Base-by-base conservation (phyloP, 257 asterid species). In the Nicotiana otophora region DNA sequence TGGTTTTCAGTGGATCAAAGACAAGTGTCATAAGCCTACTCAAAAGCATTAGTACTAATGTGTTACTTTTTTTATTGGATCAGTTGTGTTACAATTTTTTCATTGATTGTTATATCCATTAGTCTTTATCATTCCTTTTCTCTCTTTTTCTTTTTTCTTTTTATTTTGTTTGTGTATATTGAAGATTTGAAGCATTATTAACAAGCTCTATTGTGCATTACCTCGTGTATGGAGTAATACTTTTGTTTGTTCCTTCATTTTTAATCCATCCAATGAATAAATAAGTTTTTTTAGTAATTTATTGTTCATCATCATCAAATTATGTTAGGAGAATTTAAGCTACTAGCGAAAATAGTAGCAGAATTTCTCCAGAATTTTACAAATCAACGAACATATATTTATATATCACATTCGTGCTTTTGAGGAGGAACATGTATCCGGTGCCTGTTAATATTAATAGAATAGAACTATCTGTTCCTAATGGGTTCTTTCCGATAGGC, bases 1-100 rank as follows among this genome's bases (percentile, higher is more conserved):
- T 60, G 96, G 97, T 19, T 34, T 93, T 62, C 89, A 88, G 10
- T 92, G 98, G 99, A 88, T 93, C 86, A 95, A 95, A 54, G 88
- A 83, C 23, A 95, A 92, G 89, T 91, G 88, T 77, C 91, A 90
- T 0, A 91, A 88, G 86, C 88, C 91, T 48, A 85, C 90, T 26
- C 88, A 89, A 23, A 90, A 91, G 30, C 83, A 84, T 79, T 86
- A 86, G 84, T 16, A 60, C 5, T 10, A 11, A 0, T 39, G 26
- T 23, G 26, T 23, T 23, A 5, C 1, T 39, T 39, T 39, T 16
- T 14, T 3, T 11, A 14, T 31, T 51, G 19, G 60, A 54, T 42
- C 51, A 8, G 3, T 42, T 2, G 8, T 42, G 19, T 15, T 55
- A 55, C 19, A 0, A 55, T 55, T 16, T 9, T 16, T 16, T 55